These are phyloP conservation scores for Dicorynia guianensis DNA, from an alignment of 306 rosid genomes.

Conservation along the genomic window DNA sequence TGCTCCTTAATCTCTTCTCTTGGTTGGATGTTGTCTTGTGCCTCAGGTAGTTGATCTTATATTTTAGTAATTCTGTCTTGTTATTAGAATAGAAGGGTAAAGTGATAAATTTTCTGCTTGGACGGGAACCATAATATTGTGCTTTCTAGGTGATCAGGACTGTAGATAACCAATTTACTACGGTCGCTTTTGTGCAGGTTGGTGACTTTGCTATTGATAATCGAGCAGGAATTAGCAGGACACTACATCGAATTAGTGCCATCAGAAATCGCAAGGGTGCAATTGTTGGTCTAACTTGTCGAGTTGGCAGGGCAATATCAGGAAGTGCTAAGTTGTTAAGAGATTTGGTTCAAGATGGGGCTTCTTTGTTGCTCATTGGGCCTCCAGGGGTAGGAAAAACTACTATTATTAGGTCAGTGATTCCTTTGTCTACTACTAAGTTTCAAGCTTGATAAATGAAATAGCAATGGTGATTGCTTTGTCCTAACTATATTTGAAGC, in stretches of 20 bases:
- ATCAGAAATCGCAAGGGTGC: slow-evolving; percentile 89
- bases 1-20: neutral
- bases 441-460: too few species aligned
- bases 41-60: neutral
- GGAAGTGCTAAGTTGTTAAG: slow-evolving; percentile 83
- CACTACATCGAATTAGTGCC: slow-evolving; percentile 92
- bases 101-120: slow-evolving; percentile 6
- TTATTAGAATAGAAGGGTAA: slow-evolving; percentile 17
- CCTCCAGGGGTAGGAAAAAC: slow-evolving; percentile 99
- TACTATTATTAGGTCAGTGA: slow-evolving; percentile 83
- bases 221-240: slow-evolving; percentile 96
- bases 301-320: slow-evolving; percentile 91
- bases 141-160: slow-evolving; percentile 6
- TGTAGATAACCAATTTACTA: slow-evolving; percentile 36
- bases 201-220: slow-evolving; percentile 91
- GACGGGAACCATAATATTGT: slow-evolving; percentile 6
- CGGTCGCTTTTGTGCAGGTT: slow-evolving; percentile 63
- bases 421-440: slow-evolving; percentile 21
- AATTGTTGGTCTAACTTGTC: slow-evolving; percentile 94
- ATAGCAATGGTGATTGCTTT: too few species aligned
- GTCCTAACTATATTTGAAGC: neutral
- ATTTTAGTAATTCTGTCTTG: neutral
- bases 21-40: neutral
- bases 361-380: slow-evolving; percentile 91
- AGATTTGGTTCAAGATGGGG: slow-evolving; percentile 89